Conservation (phyloP, 2,329 filamentous ascomycete genomes). For the Fragosphaeria purpurea region DNA sequence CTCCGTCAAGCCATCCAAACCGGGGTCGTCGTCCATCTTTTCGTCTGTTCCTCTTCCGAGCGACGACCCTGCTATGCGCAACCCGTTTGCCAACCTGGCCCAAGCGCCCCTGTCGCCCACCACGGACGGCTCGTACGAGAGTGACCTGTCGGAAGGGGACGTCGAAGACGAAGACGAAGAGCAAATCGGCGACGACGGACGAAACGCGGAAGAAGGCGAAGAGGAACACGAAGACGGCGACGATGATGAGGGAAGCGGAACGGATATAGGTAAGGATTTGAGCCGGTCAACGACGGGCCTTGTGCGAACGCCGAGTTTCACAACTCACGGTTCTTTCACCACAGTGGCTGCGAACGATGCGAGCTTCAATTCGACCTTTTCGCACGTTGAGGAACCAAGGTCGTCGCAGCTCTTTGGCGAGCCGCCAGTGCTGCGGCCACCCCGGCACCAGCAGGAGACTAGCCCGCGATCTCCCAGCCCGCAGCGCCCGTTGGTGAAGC, state of each 20-base stretch:
- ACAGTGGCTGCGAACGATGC: slow-evolving; percentile 30
- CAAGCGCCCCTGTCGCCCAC: slow-evolving; percentile 11
- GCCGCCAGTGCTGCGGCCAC: slow-evolving; percentile 44
- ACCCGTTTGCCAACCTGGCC: slow-evolving; percentile 13
- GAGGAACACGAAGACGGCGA: slow-evolving; percentile 32
- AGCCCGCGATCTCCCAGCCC: slow-evolving; percentile 67
- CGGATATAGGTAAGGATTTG: slow-evolving; percentile 55
- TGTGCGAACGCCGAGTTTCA: slow-evolving; percentile 39
- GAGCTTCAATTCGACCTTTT: slow-evolving; percentile 36
- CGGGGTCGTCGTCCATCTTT: slow-evolving; percentile 6
- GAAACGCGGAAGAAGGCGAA: slow-evolving; percentile 27
- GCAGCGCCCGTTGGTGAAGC: slow-evolving; percentile 27
- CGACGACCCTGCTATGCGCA: neutral
- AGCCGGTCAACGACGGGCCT: slow-evolving; percentile 36
- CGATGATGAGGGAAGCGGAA: slow-evolving; percentile 50
- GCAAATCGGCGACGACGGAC: slow-evolving; percentile 30
- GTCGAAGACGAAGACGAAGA: slow-evolving; percentile 29
- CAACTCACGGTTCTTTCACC: slow-evolving; percentile 48
- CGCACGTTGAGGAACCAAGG: slow-evolving; percentile 32
- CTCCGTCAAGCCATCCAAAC: slow-evolving; percentile 1
- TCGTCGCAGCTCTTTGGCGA: slow-evolving; percentile 44
- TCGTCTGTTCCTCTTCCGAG: slow-evolving; percentile 4
- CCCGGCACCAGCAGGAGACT: slow-evolving; percentile 34
- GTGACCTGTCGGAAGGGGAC: slow-evolving; percentile 18
- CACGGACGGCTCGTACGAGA: slow-evolving; percentile 12